Conservation (phyloP, 192 early-diverging fungal genomes). For the Coemansia sp. region DNA sequence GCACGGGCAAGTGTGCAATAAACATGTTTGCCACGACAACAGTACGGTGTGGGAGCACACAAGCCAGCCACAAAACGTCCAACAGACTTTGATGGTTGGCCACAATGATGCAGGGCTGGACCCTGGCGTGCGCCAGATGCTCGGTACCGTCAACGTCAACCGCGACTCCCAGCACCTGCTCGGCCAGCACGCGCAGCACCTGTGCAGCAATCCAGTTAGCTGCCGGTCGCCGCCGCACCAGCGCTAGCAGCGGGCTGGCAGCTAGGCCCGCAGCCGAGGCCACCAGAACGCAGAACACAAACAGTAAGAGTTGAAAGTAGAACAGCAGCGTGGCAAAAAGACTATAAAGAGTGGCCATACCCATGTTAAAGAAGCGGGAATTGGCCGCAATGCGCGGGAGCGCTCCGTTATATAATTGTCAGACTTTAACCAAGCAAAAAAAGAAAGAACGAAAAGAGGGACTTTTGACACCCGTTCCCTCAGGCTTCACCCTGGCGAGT, state of each 20-base stretch:
- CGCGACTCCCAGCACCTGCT: slow-evolving; percentile 59
- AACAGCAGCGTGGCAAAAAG: slow-evolving; percentile 23
- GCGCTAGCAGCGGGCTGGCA: slow-evolving; percentile 27
- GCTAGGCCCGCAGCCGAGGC: slow-evolving; percentile 34
- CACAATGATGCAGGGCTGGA: slow-evolving; percentile 65
- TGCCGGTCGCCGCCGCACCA: slow-evolving; percentile 23
- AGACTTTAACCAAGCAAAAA: not conserved
- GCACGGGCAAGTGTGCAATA: slow-evolving; percentile 67
- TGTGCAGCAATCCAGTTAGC: slow-evolving; percentile 66
- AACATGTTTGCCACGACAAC: slow-evolving; percentile 71
- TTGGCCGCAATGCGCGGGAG: not conserved
- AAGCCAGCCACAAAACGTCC: slow-evolving; percentile 69
- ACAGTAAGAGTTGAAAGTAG: slow-evolving; percentile 38
- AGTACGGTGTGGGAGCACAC: slow-evolving; percentile 64
- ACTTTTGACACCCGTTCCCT: not conserved
- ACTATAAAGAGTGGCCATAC: slow-evolving; percentile 12
- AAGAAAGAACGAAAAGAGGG: not conserved
- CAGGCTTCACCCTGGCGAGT: too few relatives aligned
- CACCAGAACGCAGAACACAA: slow-evolving; percentile 31
- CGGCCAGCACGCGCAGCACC: slow-evolving; percentile 54
- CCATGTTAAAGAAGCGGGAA: slow-evolving; percentile 14
- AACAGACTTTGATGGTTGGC: slow-evolving; percentile 85
- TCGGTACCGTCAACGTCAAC: slow-evolving; percentile 63
- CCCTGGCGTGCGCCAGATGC: slow-evolving; percentile 51
- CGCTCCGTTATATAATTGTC: not conserved